A percentile compares a stretch with the other conserved stretches of the same genome.
Conservation (phyloP, 495 filamentous ascomycete species). For the Darksidea phi region DNA sequence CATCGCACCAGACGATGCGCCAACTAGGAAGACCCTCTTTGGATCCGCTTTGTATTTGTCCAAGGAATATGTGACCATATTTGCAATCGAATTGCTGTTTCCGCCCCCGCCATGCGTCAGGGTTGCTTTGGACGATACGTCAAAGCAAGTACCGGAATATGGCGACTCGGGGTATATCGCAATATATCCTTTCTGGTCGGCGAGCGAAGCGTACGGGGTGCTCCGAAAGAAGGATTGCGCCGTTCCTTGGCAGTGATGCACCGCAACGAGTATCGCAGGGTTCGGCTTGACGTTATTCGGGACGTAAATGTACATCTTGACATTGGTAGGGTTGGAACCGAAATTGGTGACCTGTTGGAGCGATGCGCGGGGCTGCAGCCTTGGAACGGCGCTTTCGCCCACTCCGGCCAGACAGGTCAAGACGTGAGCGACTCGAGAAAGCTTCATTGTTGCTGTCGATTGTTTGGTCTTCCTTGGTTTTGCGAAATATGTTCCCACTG, state of each 20-base stretch:
- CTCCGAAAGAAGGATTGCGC: conserved; percentile 50
- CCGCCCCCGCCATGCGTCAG: conserved; percentile 58
- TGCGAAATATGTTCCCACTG: too few relatives aligned
- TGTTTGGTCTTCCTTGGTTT: too few relatives aligned
- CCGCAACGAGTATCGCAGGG: too few relatives aligned
- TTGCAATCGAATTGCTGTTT: conserved; percentile 58
- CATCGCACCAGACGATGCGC: conserved; percentile 57
- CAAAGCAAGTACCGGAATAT: conserved; percentile 56
- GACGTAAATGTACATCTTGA: too few relatives aligned
- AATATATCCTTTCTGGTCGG: conserved; percentile 41
- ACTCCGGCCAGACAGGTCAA: too few relatives aligned
- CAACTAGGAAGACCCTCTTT: conserved; percentile 49
- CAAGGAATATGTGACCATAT: conserved; percentile 58
- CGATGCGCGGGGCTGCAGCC: too few relatives aligned
- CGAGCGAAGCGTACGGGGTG: conserved; percentile 49
- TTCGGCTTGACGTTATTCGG: too few relatives aligned
- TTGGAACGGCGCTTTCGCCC: too few relatives aligned
- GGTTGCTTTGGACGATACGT: conserved; percentile 53
- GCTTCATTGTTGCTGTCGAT: too few relatives aligned
- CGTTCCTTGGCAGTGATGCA: conserved; percentile 54
- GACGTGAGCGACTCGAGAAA: too few relatives aligned
- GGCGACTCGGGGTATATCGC: conserved; percentile 50
- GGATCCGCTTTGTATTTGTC: conserved; percentile 50
- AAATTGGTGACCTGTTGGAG: too few relatives aligned
- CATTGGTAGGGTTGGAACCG: too few relatives aligned